Evolutionary conservation across 2,329 filamentous ascomycete species (phyloP), one percentile per base, ranked within the genome.

Genomic region (Didymella pomorum): DNA sequence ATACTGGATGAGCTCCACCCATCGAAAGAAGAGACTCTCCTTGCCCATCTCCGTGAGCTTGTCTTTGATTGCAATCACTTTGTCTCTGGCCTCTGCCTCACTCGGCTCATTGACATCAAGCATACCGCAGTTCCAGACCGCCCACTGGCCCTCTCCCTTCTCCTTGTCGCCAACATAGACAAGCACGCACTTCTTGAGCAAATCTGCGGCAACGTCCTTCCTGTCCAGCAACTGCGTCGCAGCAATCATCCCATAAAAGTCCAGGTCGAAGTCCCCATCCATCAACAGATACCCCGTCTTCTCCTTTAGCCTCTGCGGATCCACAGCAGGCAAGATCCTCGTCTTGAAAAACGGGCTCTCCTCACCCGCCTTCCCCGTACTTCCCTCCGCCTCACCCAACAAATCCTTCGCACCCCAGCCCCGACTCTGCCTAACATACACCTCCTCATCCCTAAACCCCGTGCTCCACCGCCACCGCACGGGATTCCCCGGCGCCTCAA

Each of bases 241-340:
- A 61, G 84, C 79, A 12, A 92, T 80, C 91, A 97, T 97, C 20
- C 84, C 84, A 45, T 83, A 83, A 84, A 93, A 97, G 74, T 97
- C 93, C 60, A 97, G 80, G 75, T 96, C 91, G 89, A 92, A 98
- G 61, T 92, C 85, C 61, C 84, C 86, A 73, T 93, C 91, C 82
- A 96, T 90, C 66, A 95, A 88, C 63, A 96, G 79, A 73, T 96
- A 96, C 20, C 92, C 93, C 28, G 93, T 97, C 83, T 96, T 97
- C 67, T 87, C 83, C 66, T 84, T 81, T 68, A 94, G 81, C 51
- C 88, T 82, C 68, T 86, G 79, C 21, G 87, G 84, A 16, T 88
- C 84, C 4, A 93, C 89, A 2, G 92, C 93, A 2, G 86, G 83
- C 61, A 87, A 77, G 44, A 96, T 78, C 58, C 86, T 83, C 12